Percentiles rank a stretch among this genome's conserved stretches.
These are phyloP conservation scores for Geotrichum australiense DNA, from an alignment of 1,139 yeast genomes.

Conservation along the genomic window DNA sequence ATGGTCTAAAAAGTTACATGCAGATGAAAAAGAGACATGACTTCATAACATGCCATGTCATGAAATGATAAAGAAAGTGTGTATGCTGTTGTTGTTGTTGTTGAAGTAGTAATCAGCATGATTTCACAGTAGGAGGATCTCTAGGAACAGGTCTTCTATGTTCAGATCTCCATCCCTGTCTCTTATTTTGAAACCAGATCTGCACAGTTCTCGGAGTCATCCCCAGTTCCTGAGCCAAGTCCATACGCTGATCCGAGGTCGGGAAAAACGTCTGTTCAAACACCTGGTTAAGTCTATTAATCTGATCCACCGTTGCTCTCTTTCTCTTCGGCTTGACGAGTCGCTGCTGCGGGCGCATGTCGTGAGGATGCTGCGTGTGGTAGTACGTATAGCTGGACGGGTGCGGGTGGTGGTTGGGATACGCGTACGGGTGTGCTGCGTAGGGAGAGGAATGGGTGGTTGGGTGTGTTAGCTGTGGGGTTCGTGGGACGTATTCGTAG, in stretches of 20 bases:
- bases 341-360: background rate
- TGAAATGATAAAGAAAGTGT: no score
- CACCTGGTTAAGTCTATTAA: slow-evolving; percentile 31
- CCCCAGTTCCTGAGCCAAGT: slow-evolving; percentile 34
- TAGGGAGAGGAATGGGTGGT: background rate
- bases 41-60: no score
- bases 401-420: background rate
- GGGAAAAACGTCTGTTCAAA: slow-evolving; percentile 36
- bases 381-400: slow-evolving; percentile 2
- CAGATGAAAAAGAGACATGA: no score
- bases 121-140: slow-evolving; percentile 17
- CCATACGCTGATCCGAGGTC: slow-evolving; percentile 32
- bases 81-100: no score
- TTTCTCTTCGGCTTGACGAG: slow-evolving; percentile 33
- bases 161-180: slow-evolving; percentile 36
- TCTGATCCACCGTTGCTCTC: slow-evolving; percentile 35
- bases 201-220: slow-evolving; percentile 38
- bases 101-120: slow-evolving; percentile 6
- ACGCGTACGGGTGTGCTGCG: background rate
- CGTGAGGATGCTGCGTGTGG: slow-evolving; percentile 5
- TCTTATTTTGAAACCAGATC: slow-evolving; percentile 37
- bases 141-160: slow-evolving; percentile 28
- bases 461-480: background rate
- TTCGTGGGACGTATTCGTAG: slow-evolving; percentile 1
- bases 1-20: no score